Evolutionary conservation across 2,329 filamentous ascomycete species (phyloP).

Genomic region (Alternaria triticimaculans): DNA sequence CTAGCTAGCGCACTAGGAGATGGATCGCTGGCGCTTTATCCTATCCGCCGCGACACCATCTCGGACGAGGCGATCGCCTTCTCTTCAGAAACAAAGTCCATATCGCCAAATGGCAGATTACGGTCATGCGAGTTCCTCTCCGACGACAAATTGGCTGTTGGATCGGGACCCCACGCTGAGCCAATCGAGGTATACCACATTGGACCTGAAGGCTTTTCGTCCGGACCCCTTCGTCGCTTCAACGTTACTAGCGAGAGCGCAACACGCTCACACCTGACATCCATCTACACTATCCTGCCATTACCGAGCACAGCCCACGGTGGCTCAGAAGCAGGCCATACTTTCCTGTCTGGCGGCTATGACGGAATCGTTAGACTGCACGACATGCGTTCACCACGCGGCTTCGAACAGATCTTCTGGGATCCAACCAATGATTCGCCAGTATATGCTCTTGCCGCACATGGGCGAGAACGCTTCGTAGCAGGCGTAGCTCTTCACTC

Average conservation of each 20-base stretch:
- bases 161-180: conserved; percentile 53
- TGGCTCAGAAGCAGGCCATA: conserved; percentile 51
- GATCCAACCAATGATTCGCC: conserved; percentile 65
- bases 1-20: conserved; percentile 62
- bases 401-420: conserved; percentile 57
- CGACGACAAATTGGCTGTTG: conserved; percentile 59
- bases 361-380: conserved; percentile 65
- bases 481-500: conserved; percentile 64
- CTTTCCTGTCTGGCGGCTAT: conserved; percentile 67
- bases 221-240: conserved; percentile 51
- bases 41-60: conserved; percentile 35
- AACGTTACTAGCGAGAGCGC: conserved; percentile 23
- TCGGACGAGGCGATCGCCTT: conserved; percentile 34
- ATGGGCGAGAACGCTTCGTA: conserved; percentile 64
- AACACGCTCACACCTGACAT: too few species aligned
- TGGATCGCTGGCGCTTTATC: conserved; percentile 55
- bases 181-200: conserved; percentile 60
- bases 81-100: conserved; percentile 27
- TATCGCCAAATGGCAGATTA: too few species aligned
- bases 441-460: conserved; percentile 64
- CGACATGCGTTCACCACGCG: conserved; percentile 62
- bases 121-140: conserved; percentile 63
- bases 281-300: too few species aligned
- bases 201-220: conserved; percentile 52
- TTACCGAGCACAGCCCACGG: conserved; percentile 42